Evolutionary conservation across 148 eudicot genomes (phyloP), one percentile per base, ranked within the genome.

Genomic region (Silene latifolia): DNA sequence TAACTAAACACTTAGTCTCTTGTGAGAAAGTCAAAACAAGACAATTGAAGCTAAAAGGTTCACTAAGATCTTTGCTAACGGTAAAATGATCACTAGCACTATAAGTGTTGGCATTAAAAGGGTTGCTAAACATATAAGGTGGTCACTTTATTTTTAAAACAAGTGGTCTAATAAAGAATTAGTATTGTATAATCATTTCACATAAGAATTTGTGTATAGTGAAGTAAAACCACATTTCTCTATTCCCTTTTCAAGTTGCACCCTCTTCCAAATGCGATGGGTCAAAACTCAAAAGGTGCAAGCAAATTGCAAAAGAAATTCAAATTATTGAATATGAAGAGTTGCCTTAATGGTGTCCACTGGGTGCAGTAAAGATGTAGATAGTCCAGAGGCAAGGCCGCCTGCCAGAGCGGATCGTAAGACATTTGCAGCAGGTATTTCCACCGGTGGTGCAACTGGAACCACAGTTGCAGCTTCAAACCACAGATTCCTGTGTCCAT

Each of bases 381-480:
- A 95, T 27, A 95, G 83, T 69, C 98, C 97, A 87, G 89, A 92
- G 12, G 99, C 85, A 69, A 92, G 91, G 56, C 99, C 97, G 61
- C 94, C 99, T 17, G 88, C 97, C 73, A 90, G 82, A 44, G 97
- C 99, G 67, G 99, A 87, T 79, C 89, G 87, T 57, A 95, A 79
- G 83, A 95, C 93, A 87, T 86, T 90, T 78, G 91, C 89, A 74
- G 97, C 81, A 66, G 90, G 92, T 68, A 89, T 83, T 80, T 87
- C 91, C 74, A 95, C 90, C 54, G 99, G 98, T 15, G 91, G 98
- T 72, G 97, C 88, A 84, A 90, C 99, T 78, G 98, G 92, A 83
- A 90, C 98, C 58, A 92, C 99, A 17, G 98, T 92, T 53, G 99
- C 96, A 72, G 98, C 94, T 84, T 95, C 91, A 88, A 95, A 90